Evolutionary conservation across 1,284 basidiomycete genomes (phyloP).

Genomic region (Flammula alnicola): DNA sequence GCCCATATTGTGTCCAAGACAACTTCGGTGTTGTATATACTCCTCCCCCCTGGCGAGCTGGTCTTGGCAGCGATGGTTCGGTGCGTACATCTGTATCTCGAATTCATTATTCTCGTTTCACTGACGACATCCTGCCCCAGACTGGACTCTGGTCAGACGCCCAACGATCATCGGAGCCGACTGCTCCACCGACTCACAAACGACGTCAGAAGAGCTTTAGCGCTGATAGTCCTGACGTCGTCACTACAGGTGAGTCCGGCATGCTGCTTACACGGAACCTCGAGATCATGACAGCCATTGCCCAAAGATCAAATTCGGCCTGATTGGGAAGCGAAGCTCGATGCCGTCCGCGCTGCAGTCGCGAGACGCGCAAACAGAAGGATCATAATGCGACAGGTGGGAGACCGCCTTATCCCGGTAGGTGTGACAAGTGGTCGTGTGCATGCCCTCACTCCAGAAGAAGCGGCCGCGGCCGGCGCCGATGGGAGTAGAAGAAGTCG

Average conservation of each 20-base stretch:
- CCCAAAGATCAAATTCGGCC: constrained; percentile 86
- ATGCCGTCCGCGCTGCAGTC: constrained; percentile 86
- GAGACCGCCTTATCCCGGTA: constrained; percentile 95
- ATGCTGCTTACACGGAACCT: not conserved
- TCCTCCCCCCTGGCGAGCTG: constrained; percentile 80
- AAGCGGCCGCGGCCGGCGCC: constrained; percentile 48
- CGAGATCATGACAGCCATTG: constrained; percentile 9
- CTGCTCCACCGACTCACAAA: constrained; percentile 56
- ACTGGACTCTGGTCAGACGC: constrained; percentile 45
- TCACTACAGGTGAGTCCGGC: constrained; percentile 74
- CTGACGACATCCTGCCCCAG: constrained; percentile 24
- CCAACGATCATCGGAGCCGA: constrained; percentile 37
- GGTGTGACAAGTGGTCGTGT: constrained; percentile 88
- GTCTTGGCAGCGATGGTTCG: constrained; percentile 70
- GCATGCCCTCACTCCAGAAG: constrained; percentile 64
- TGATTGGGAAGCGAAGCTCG: constrained; percentile 93
- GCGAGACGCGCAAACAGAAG: constrained; percentile 90
- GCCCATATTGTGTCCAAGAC: constrained; percentile 96
- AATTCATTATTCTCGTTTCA: constrained; percentile 2
- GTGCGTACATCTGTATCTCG: constrained; percentile 44
- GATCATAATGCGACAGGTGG: constrained; percentile 98
- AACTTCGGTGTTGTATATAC: constrained; percentile 95
- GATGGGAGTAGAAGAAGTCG: constrained; percentile 62
- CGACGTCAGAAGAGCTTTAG: constrained; percentile 80
- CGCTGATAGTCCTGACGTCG: constrained; percentile 83